phyloP scores from a whole-genome alignment of 306 rosid species.

The Vicia sativa region DNA sequence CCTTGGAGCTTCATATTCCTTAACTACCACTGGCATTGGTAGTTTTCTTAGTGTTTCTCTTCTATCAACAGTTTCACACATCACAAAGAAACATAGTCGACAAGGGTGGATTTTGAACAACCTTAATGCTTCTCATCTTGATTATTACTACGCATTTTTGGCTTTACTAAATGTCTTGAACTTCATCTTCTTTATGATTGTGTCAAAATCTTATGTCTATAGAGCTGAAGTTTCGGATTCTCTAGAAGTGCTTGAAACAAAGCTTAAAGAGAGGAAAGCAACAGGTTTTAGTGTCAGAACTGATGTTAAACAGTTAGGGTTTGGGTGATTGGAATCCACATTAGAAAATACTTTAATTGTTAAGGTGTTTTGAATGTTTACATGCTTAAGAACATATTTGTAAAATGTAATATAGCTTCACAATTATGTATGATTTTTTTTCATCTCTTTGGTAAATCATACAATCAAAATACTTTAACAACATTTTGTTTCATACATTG shows the following conservation, averaged over 20 bases:
- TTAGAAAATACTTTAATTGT: too few relatives aligned
- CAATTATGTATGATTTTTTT: too few relatives aligned
- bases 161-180: conserved; percentile 57
- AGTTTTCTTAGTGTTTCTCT: conserved; percentile 67
- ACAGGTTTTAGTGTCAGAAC: not conserved
- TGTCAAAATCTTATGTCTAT: conserved; percentile 56
- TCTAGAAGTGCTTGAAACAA: conserved; percentile 57
- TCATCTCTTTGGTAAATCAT: too few relatives aligned
- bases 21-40: conserved; percentile 66
- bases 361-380: too few relatives aligned
- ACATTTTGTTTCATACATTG: not conserved
- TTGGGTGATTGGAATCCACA: too few relatives aligned
- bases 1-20: conserved; percentile 72
- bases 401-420: too few relatives aligned
- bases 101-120: conserved; percentile 77
- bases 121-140: conserved; percentile 67
- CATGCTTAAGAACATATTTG: too few relatives aligned
- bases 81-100: conserved; percentile 47
- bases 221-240: conserved; percentile 82
- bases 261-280: conserved; percentile 53
- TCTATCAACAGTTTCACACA: conserved; percentile 54
- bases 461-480: not conserved
- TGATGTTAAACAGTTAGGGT: not conserved
- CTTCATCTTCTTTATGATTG: conserved; percentile 51
- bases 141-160: conserved; percentile 72